Evolutionary conservation across 768 basidiomycete genomes (phyloP).

Genomic region (Tylopilus subfusipes): DNA sequence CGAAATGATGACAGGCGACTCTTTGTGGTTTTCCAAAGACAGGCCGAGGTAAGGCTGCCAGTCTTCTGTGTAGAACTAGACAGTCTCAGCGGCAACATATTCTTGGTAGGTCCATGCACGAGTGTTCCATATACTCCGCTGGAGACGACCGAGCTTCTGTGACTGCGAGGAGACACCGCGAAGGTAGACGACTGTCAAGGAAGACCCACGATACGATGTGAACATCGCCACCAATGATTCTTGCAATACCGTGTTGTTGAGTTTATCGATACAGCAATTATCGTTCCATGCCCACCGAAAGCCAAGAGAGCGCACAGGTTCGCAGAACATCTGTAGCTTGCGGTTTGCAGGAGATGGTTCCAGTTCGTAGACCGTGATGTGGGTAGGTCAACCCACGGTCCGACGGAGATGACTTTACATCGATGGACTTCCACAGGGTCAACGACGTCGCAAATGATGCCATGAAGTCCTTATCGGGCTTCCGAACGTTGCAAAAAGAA

Average conservation of each 20-base stretch:
- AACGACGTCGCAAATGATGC: no score
- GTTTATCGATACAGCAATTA: slow-evolving; percentile 4
- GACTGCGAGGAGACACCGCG: not conserved
- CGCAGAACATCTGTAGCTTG: not conserved
- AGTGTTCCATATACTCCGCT: slow-evolving; percentile 2
- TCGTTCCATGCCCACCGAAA: not conserved
- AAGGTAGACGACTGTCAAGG: not conserved
- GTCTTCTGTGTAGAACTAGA: not conserved
- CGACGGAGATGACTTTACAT: no score
- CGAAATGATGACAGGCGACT: not conserved
- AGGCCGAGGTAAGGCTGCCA: not conserved
- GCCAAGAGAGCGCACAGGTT: no score
- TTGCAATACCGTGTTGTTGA: not conserved
- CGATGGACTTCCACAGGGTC: no score
- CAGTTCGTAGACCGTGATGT: not conserved
- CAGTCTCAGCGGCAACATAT: not conserved
- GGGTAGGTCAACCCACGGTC: no score
- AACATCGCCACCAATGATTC: slow-evolving; percentile 7
- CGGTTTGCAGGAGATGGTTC: not conserved
- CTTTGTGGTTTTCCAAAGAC: not conserved
- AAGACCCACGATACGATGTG: not conserved
- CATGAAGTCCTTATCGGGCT: no score
- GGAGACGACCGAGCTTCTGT: not conserved
- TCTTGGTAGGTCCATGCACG: not conserved
- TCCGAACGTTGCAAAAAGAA: no score